Base-by-base conservation (phyloP, 768 basidiomycete genomes). In the Coprinellus aureogranulatus region DNA sequence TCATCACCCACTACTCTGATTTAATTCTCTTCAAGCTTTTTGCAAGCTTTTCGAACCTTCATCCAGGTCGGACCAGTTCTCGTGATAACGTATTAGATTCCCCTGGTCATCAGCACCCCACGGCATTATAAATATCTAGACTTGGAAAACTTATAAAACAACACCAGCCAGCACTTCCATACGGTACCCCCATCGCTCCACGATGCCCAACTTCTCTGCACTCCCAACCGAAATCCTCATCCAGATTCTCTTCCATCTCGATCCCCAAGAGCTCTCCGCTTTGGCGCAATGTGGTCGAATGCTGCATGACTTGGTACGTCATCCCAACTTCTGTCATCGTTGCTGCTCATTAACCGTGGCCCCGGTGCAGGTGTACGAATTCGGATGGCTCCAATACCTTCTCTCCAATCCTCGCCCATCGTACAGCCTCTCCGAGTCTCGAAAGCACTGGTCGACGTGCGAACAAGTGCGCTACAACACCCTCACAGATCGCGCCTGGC, bases 151-250 rank as follows among this genome's bases (percentile, higher is more conserved):
- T 16, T 44, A 44, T 16, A 44, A n/a, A 16, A 44, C 8, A 52
- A 37, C 26, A n/a, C 41, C 31, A 14, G 25, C 42, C 31, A 41
- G 12, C 10, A 22, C 3, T 45, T 53, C 46, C 55, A n/a, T n/a
- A n/a, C n/a, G n/a, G n/a, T 56, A 52, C 58, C 61, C 65, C 64
- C 69, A 64, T 57, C 62, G 26, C 18, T 6, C 41, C 14, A 44
- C 20, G 10, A 16, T 44, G 16, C 5, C 16, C 31, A 52, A n/a
- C 31, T 60, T 77, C 45, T 61, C 68, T 22, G 59, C 69, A 10
- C 69, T 88, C 37, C 84, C 86, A 30, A 69, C 67, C 44, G 87
- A 89, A 67, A 69, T 89, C 50, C 65, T 87, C 59, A 70, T 88
- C 53, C 68, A 83, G 53, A 64, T 87, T 62, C 63, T 87, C 58